These are phyloP conservation scores for Alternaria sp. DNA, from an alignment of 2,329 filamentous ascomycete genomes.

Conservation along the genomic window DNA sequence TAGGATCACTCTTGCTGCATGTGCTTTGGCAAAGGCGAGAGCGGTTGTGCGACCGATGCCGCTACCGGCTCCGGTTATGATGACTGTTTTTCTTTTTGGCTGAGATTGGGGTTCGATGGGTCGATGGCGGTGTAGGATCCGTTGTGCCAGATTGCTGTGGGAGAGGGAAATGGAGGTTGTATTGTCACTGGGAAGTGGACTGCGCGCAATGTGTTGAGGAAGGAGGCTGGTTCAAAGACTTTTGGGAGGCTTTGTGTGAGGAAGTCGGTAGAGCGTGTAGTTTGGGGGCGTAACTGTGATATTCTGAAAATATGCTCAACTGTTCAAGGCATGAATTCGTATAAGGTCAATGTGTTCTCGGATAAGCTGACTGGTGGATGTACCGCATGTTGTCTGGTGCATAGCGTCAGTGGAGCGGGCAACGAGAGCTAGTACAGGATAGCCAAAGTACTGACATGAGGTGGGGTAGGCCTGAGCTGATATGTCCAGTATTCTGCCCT, in stretches of 20 bases:
- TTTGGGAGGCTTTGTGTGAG: background rate
- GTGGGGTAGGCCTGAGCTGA: background rate
- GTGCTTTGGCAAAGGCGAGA: conserved; percentile 52
- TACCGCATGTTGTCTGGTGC: background rate
- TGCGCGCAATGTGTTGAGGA: background rate
- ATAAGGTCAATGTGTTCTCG: background rate
- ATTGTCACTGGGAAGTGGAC: background rate
- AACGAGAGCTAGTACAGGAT: background rate
- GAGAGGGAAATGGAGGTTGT: conserved; percentile 6
- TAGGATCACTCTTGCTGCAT: conserved; percentile 52
- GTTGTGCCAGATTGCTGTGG: conserved; percentile 17
- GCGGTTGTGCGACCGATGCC: conserved; percentile 56
- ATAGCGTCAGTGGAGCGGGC: background rate
- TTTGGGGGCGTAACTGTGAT: background rate
- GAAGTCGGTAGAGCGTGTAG: background rate
- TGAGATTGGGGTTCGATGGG: background rate
- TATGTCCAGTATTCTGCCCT: background rate
- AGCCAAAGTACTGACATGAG: background rate
- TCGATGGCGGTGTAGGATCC: conserved; percentile 7
- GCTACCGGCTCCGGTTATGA: conserved; percentile 39
- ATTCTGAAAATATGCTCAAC: background rate
- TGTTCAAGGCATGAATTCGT: background rate
- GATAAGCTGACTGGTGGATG: background rate
- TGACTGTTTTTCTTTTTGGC: conserved; percentile 20
- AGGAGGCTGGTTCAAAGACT: background rate